These are phyloP conservation scores for Rhodotorula paludigena DNA, from an alignment of 768 basidiomycete species.

Conservation along the genomic window DNA sequence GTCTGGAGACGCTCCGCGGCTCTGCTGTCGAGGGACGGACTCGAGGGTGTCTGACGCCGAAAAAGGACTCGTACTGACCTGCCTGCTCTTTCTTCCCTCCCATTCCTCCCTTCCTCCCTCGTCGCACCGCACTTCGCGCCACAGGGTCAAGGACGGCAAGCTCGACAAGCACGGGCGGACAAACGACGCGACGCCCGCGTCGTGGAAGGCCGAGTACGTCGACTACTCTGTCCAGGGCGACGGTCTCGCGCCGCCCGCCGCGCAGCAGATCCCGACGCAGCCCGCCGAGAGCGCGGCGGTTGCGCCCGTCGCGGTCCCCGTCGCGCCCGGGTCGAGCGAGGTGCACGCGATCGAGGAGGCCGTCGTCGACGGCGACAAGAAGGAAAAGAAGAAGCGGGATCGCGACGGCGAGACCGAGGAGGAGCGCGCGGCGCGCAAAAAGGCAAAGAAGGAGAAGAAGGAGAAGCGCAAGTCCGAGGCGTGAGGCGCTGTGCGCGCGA, in stretches of 20 bases:
- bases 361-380: constrained; percentile 41
- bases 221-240: constrained; percentile 58
- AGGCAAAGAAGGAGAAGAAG: constrained; percentile 14
- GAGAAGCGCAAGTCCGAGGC: neutral
- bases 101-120: too few relatives aligned
- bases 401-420: constrained; percentile 57
- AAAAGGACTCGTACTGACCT: neutral
- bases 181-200: constrained; percentile 76
- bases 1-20: too few relatives aligned
- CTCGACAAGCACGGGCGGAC: constrained; percentile 92
- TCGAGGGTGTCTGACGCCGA: too few relatives aligned
- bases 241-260: constrained; percentile 37
- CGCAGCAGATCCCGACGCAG: constrained; percentile 36
- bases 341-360: constrained; percentile 43
- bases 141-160: constrained; percentile 85
- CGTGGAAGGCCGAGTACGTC: constrained; percentile 88
- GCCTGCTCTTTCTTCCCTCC: neutral
- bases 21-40: too few relatives aligned
- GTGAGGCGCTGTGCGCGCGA: too few relatives aligned
- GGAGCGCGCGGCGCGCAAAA: constrained; percentile 16
- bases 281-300: constrained; percentile 21
- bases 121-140: neutral
- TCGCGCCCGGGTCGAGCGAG: constrained; percentile 41
- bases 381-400: constrained; percentile 50
- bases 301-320: constrained; percentile 39